A percentile compares a stretch with the other conserved stretches of the same genome.
Evolutionary conservation across 768 basidiomycete genomes (phyloP).

Genomic region (Russula compacta): DNA sequence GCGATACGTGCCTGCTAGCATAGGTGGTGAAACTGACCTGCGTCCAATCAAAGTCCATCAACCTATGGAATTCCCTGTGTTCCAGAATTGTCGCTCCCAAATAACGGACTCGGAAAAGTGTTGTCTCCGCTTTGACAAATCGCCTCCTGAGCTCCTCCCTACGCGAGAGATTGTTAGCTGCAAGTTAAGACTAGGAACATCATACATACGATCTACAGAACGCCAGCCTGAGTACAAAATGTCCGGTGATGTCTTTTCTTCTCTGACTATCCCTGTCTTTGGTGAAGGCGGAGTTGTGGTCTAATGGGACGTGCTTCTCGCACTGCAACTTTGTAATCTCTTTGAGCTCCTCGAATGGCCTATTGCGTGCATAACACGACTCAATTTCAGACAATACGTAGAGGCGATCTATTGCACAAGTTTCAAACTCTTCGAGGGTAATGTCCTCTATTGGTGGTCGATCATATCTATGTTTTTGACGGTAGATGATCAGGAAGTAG

Average conservation of each 20-base stretch:
- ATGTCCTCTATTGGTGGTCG: slow-evolving; percentile 78
- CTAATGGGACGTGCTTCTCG: slow-evolving; percentile 68
- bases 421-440: slow-evolving; percentile 93
- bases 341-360: slow-evolving; percentile 71
- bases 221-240: slow-evolving; percentile 88
- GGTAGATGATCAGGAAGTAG: neutral
- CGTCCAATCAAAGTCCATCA: slow-evolving; percentile 57
- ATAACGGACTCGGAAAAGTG: slow-evolving; percentile 76
- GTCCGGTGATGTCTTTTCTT: slow-evolving; percentile 77
- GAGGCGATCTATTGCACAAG: slow-evolving; percentile 78
- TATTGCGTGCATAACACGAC: slow-evolving; percentile 75
- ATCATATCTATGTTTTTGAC: slow-evolving; percentile 56
- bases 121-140: slow-evolving; percentile 83
- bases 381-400: slow-evolving; percentile 87
- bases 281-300: slow-evolving; percentile 41
- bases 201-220: slow-evolving; percentile 91
- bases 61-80: slow-evolving; percentile 52
- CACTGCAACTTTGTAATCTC: slow-evolving; percentile 52
- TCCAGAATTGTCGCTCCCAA: slow-evolving; percentile 54
- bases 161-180: neutral
- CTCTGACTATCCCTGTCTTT: slow-evolving; percentile 53
- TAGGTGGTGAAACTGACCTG: slow-evolving; percentile 33
- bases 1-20: neutral
- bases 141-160: slow-evolving; percentile 86
- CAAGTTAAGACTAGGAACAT: neutral